Conservation (phyloP, 768 basidiomycete genomes). For the Leccinum disarticulatum region DNA sequence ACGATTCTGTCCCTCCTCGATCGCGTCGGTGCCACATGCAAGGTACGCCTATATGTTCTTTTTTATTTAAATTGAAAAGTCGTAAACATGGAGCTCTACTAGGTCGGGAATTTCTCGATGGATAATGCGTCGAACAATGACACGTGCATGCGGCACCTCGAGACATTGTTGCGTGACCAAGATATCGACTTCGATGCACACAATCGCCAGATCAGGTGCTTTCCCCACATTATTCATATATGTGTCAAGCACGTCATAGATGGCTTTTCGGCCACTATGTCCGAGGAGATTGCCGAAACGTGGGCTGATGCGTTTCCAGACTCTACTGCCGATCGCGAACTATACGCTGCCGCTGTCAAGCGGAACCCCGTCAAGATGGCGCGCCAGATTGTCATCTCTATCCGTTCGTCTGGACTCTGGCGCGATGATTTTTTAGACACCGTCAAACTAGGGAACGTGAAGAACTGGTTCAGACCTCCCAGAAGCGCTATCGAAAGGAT, state of each 20-base stretch:
- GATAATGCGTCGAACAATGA: not conserved
- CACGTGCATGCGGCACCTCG: not conserved
- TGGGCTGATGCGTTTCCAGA: not conserved
- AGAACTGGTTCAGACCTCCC: not conserved
- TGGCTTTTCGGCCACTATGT: not conserved
- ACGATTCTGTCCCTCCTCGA: not conserved
- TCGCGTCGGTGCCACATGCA: not conserved
- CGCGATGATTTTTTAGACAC: not conserved
- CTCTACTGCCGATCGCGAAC: not conserved
- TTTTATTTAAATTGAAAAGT: not conserved
- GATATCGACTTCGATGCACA: not conserved
- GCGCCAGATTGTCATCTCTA: not conserved
- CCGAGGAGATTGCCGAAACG: not conserved
- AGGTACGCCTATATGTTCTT: not conserved
- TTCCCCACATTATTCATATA: not conserved
- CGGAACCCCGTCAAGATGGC: not conserved
- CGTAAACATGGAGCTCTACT: no score
- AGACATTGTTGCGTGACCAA: not conserved
- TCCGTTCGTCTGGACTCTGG: not conserved
- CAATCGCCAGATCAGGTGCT: not conserved
- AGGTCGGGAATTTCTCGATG: not conserved
- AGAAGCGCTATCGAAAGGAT: not conserved
- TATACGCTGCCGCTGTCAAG: not conserved
- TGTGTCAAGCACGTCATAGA: not conserved
- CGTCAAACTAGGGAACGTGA: not conserved